Evolutionary conservation across 2,329 filamentous ascomycete genomes (phyloP), one percentile per base, ranked within the genome.

Genomic region (Neospermospora avenae): DNA sequence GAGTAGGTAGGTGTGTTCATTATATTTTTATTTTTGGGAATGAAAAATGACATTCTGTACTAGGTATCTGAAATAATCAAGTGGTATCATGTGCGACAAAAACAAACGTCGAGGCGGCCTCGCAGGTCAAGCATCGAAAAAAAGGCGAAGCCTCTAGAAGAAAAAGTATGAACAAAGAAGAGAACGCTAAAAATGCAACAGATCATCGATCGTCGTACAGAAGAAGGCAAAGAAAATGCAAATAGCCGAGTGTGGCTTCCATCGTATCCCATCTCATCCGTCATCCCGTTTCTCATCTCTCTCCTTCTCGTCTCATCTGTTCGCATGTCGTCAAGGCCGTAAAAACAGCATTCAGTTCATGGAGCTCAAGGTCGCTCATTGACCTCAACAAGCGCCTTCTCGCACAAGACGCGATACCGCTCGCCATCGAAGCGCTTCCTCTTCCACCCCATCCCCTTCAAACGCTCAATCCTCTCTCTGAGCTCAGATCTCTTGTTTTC

Each of bases 371-470:
- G 20, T 10, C 58, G 18, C 35, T 60, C 58, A 11, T 59, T 56
- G 42, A 68, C 22, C 52, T 71, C 69, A 2, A 13, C 39, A 25
- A 70, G 51, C 2, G 65, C 69, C 31, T 56, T 64, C 52, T 71
- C 65, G 46, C 69, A 69, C 25, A 72, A 58, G n/a, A 54, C 41
- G 42, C 62, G 53, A 61, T 70, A 71, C 37, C 67, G 60, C 34
- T 56, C 55, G 0, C 57, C 58, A 61, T 69, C 62, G 52, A 70
- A 72, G 4, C 70, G 57, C 46, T 66, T 59, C 39, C 65, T 66
- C 18, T 56, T 57, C 66, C 65, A 70, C 1, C 67, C 66, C 3
- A 22, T 28, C 25, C 62, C 64, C 49, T 57, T 67, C 39, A 68
- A 39, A 31, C 60, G 62, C 25, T 58, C 49, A 24, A 69, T 67